phyloP scores from a whole-genome alignment of 2,329 filamentous ascomycete genomes.

The Pseudocercospora macadamiae region DNA sequence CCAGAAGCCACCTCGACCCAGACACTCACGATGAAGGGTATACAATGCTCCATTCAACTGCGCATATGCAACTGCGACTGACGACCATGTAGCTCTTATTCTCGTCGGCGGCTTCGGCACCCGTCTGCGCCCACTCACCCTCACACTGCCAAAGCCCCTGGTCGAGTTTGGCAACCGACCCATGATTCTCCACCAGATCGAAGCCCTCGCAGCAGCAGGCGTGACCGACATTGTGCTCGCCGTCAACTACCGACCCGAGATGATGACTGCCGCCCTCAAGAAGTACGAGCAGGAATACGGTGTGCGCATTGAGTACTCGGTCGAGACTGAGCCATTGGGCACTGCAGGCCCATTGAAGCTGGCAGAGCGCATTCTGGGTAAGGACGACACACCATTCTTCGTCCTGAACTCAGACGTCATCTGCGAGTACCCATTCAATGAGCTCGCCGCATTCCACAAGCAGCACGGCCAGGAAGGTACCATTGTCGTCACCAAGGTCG shows the following conservation, averaged over 20 bases:
- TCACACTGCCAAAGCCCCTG: constrained; percentile 94
- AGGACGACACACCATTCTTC: constrained; percentile 95
- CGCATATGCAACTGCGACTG: constrained; percentile 19
- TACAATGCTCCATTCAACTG: constrained; percentile 2
- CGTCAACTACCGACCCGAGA: constrained; percentile 97
- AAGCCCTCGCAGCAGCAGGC: constrained; percentile 87
- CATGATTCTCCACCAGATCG: constrained; percentile 98
- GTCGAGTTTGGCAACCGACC: constrained; percentile 99
- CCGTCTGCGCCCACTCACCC: constrained; percentile 91
- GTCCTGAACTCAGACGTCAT: constrained; percentile 98
- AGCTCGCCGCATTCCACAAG: constrained; percentile 90
- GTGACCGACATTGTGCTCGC: constrained; percentile 97
- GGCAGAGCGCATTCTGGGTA: constrained; percentile 86
- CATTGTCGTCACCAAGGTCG: constrained; percentile 97
- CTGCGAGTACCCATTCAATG: constrained; percentile 93
- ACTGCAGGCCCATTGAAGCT: constrained; percentile 95
- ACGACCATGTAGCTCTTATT: constrained; percentile 75
- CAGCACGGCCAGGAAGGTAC: constrained; percentile 92
- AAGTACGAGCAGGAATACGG: constrained; percentile 94
- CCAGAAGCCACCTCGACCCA: constrained; percentile 15
- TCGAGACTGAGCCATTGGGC: constrained; percentile 92
- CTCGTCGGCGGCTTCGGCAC: constrained; percentile 99
- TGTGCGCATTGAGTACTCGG: constrained; percentile 94
- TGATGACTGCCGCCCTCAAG: constrained; percentile 92
- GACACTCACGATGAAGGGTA: constrained; percentile 30